These are phyloP conservation scores for Xylaria sp. DNA, from an alignment of 2,329 filamentous ascomycete species.

Conservation along the genomic window DNA sequence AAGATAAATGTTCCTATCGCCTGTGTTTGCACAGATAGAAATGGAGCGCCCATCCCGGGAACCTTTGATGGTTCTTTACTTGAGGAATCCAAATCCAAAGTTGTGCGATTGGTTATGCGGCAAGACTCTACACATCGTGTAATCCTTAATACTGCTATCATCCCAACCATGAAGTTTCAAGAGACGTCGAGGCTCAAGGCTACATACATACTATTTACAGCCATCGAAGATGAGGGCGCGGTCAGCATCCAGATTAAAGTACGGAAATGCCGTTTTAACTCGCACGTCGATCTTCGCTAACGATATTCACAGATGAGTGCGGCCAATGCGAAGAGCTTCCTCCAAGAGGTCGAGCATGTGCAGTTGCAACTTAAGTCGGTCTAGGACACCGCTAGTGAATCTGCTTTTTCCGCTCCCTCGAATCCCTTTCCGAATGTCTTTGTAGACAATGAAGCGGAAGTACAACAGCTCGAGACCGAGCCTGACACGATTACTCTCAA, in stretches of 20 bases:
- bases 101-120: conserved; percentile 85
- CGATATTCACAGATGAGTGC: conserved; percentile 59
- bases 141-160: conserved; percentile 84
- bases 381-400: conserved; percentile 42
- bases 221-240: conserved; percentile 67
- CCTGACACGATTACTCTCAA: not conserved
- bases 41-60: conserved; percentile 60
- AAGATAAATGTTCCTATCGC: conserved; percentile 81
- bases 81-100: conserved; percentile 61
- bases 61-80: conserved; percentile 67
- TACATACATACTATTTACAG: conserved; percentile 74
- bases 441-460: not conserved
- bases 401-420: conserved; percentile 19
- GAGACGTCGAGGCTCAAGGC: conserved; percentile 79
- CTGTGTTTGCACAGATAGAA: conserved; percentile 66
- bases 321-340: conserved; percentile 63
- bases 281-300: not conserved
- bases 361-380: conserved; percentile 61
- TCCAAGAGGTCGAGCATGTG: conserved; percentile 61
- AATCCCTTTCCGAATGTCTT: conserved; percentile 1
- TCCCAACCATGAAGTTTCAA: conserved; percentile 82
- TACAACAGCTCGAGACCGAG: not conserved
- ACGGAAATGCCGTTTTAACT: conserved; percentile 42
- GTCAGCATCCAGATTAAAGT: conserved; percentile 72
- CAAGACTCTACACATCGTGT: conserved; percentile 90